Percentiles rank a stretch among this genome's conserved stretches.
These are phyloP conservation scores for Mucor mucedo DNA, from an alignment of 371 early-diverging fungal species.

Conservation along the genomic window DNA sequence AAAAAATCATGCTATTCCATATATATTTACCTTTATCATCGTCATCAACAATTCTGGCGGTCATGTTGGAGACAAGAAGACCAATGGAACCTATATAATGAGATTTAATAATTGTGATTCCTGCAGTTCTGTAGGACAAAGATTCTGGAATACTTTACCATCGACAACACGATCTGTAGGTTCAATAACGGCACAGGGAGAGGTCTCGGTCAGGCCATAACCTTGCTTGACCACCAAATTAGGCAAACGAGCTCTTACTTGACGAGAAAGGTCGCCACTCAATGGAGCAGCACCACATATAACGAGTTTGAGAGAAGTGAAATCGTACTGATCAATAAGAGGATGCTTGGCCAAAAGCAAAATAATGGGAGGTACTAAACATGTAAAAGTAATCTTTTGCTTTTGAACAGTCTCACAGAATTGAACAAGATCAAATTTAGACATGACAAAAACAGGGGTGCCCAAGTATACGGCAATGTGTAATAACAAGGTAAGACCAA, in stretches of 20 bases:
- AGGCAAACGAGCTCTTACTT: slow-evolving; percentile 52
- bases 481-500: slow-evolving; percentile 37
- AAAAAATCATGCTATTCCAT: neutral
- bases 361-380: slow-evolving; percentile 83
- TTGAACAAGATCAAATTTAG: slow-evolving; percentile 66
- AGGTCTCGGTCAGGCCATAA: slow-evolving; percentile 34
- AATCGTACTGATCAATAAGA: slow-evolving; percentile 69
- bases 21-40: slow-evolving; percentile 50
- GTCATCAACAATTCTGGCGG: slow-evolving; percentile 72
- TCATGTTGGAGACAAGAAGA: slow-evolving; percentile 65
- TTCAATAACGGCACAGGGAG: slow-evolving; percentile 25
- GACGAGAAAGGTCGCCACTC: slow-evolving; percentile 53
- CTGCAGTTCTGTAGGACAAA: neutral
- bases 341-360: slow-evolving; percentile 70
- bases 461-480: slow-evolving; percentile 34
- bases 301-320: slow-evolving; percentile 61
- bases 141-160: slow-evolving; percentile 9
- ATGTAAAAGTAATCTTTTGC: slow-evolving; percentile 62
- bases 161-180: slow-evolving; percentile 18
- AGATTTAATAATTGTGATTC: neutral
- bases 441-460: slow-evolving; percentile 59
- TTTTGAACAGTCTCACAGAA: slow-evolving; percentile 64
- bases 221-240: slow-evolving; percentile 40
- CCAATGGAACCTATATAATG: slow-evolving; percentile 69
- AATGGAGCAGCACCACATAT: slow-evolving; percentile 90